Base-by-base conservation (phyloP, 495 filamentous ascomycete genomes). In the Aspergillus incahuasiensis region DNA sequence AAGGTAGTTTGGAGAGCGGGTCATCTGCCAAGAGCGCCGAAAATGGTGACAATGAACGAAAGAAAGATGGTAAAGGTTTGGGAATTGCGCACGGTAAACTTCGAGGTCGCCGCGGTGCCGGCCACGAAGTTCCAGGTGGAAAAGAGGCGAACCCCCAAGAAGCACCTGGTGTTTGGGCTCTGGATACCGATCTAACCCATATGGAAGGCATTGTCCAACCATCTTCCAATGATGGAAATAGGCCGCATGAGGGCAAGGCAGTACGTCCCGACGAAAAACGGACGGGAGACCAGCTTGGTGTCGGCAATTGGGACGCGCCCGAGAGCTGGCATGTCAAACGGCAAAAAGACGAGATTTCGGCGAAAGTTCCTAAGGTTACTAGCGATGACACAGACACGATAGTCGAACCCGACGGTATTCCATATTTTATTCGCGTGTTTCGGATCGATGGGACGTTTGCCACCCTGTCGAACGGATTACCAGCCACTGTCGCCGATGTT, bases 371-470 rank as follows among this genome's bases (percentile, higher is more conserved):
- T n/a, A 86, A 90, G 47, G 81, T 86, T 41, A 81, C 82, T 52
- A 80, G 86, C 21, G 66, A 68, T 48, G 46, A 56, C 20, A 45
- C 54, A 6, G 46, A 38, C 12, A 78, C 76, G 8, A 77, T 79
- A 25, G 75, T 79, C 15, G 86, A 88, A 53, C 82, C 89, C 60
- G 86, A 88, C 63, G 73, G 78, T 18, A 72, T 70, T 6, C 82
- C 85, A 40, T 95, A 94, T 68, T 96, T 90, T 66, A 92, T 97
- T 57, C 90, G 95, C n/a, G 84, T 99, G 16, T 99, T 97, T 73
- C 85, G 92, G 24, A 83, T 87, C 11, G 95, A 99, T 67, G 88
- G 85, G 13, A 96, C 95, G 7, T 99, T 97, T 72, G 90, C 90
- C 7, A 96, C 92, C 0, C 80, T 97, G 15, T 91, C 90, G 19